phyloP scores from a whole-genome alignment of 1,284 basidiomycete genomes.

The Pascua guehoae region DNA sequence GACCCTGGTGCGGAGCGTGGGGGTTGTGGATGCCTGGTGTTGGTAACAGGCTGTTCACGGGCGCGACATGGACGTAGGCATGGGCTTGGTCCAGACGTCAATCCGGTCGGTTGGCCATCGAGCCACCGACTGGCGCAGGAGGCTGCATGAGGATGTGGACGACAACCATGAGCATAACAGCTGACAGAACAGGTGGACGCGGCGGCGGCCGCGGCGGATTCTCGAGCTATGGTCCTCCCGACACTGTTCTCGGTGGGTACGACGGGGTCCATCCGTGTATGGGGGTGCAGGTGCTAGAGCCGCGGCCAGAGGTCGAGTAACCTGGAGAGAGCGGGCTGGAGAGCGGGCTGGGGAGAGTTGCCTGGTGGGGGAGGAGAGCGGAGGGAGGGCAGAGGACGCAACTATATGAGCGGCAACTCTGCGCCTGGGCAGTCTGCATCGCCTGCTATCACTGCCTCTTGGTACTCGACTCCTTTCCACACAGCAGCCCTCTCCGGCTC shows the following conservation, averaged over 20 bases:
- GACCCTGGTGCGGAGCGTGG: too few species aligned
- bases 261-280: background rate
- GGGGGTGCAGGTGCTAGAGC: too few species aligned
- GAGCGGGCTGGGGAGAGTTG: too few species aligned
- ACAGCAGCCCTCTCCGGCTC: background rate
- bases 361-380: background rate
- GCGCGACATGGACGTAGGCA: too few species aligned
- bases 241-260: constrained; percentile 68
- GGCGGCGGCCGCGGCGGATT: constrained; percentile 55
- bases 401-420: background rate
- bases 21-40: too few species aligned
- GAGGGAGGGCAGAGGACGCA: background rate
- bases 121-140: background rate
- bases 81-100: too few species aligned
- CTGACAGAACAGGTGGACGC: constrained; percentile 4
- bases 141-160: background rate
- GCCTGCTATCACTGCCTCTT: background rate
- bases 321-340: background rate
- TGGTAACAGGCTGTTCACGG: too few species aligned
- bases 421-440: background rate
- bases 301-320: background rate
- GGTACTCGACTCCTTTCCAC: background rate
- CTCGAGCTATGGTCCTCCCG: constrained; percentile 73
- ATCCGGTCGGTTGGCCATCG: background rate
- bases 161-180: too few species aligned